phyloP scores from a whole-genome alignment of 139 green algal species.

The Ettlia oleoabundans region DNA sequence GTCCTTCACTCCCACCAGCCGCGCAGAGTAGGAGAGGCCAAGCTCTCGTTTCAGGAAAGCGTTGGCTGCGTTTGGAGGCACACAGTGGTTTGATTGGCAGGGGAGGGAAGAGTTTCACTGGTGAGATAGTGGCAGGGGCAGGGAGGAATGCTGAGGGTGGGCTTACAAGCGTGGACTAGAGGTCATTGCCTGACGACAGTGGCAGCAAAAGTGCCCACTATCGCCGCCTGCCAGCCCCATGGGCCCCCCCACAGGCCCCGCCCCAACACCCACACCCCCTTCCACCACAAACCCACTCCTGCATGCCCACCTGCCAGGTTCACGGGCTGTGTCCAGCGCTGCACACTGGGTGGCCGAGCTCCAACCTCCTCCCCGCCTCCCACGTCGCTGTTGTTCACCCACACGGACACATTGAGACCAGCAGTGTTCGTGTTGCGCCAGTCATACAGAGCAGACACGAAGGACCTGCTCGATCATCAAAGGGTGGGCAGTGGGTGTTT shows the following conservation, averaged over 20 bases:
- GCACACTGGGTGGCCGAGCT: conserved; percentile 51
- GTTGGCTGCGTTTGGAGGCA: no score
- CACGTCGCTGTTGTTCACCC: conserved; percentile 65
- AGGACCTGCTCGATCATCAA: conserved; percentile 47
- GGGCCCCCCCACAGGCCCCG: no score
- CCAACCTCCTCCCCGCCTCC: conserved; percentile 15
- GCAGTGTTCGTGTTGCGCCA: conserved; percentile 46
- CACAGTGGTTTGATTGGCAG: no score
- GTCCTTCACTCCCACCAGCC: conserved; percentile 60
- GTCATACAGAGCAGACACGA: conserved; percentile 59
- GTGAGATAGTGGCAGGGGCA: no score
- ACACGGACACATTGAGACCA: conserved; percentile 53
- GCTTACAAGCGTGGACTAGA: no score
- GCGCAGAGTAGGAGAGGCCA: conserved; percentile 27
- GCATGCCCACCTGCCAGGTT: conserved; percentile 66
- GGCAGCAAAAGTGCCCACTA: no score
- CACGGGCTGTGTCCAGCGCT: conserved; percentile 68
- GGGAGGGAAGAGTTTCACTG: no score
- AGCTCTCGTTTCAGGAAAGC: conserved; percentile 57
- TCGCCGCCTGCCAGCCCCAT: no score
- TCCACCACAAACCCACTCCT: no score
- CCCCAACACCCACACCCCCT: no score
- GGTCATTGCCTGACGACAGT: no score
- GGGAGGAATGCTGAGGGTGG: no score
- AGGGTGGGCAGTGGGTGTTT: not conserved